phyloP scores from a whole-genome alignment of 768 basidiomycete species.

The Suillus subalutaceus region DNA sequence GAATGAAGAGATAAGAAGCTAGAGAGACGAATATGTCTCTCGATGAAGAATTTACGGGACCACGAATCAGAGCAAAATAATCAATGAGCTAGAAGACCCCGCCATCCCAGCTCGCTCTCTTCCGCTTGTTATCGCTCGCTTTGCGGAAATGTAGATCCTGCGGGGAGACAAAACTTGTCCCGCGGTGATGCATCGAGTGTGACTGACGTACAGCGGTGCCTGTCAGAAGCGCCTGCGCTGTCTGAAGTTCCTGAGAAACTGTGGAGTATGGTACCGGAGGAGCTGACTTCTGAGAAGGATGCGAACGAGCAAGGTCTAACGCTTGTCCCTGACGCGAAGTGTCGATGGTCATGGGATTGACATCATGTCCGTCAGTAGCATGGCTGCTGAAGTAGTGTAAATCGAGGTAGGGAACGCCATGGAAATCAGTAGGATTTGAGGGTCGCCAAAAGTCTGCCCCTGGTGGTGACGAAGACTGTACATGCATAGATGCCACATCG shows the following conservation, averaged over 20 bases:
- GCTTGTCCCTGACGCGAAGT: conserved; percentile 48
- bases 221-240: conserved; percentile 34
- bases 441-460: conserved; percentile 34
- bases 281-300: conserved; percentile 31
- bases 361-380: conserved; percentile 29
- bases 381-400: conserved; percentile 63
- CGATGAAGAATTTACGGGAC: background rate
- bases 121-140: conserved; percentile 55
- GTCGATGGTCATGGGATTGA: conserved; percentile 24
- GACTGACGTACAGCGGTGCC: conserved; percentile 18
- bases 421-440: conserved; percentile 33
- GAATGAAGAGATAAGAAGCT: conserved; percentile 14
- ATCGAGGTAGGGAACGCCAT: conserved; percentile 71
- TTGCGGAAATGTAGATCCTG: conserved; percentile 53
- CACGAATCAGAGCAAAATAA: conserved; percentile 5
- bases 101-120: conserved; percentile 62
- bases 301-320: conserved; percentile 51
- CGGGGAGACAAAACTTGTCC: conserved; percentile 55
- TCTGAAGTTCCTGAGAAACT: conserved; percentile 34
- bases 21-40: conserved; percentile 12
- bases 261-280: conserved; percentile 29
- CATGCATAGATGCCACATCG: conserved; percentile 26
- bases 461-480: conserved; percentile 18
- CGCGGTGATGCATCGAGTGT: conserved; percentile 46
- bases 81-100: conserved; percentile 29